Evolutionary conservation across 1,139 yeast genomes (phyloP).

Genomic region (Candida frijolesensis): DNA sequence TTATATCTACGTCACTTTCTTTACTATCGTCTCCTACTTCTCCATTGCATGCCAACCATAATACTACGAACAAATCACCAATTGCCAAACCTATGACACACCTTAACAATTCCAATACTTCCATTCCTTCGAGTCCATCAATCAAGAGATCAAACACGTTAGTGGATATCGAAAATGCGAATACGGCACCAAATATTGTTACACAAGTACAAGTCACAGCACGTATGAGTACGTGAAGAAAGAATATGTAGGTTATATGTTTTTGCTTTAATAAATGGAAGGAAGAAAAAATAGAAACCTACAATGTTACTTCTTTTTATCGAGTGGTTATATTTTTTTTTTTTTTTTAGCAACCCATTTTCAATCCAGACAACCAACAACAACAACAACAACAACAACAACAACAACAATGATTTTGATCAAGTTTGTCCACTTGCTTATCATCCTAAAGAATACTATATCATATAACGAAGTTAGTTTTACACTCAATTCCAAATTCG

Average conservation of each 20-base stretch:
- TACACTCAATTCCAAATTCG: conserved; percentile 14
- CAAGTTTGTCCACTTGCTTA: background rate
- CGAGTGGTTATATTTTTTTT: background rate
- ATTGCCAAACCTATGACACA: conserved; percentile 11
- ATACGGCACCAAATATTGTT: conserved; percentile 42
- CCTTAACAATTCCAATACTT: conserved; percentile 12
- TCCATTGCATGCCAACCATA: conserved; percentile 33
- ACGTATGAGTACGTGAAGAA: conserved; percentile 36
- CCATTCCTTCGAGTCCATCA: conserved; percentile 14
- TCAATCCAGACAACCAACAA: background rate
- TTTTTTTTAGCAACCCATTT: background rate
- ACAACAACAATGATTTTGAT: background rate
- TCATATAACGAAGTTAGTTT: conserved; percentile 10
- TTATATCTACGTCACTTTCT: conserved; percentile 22
- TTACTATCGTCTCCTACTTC: conserved; percentile 18
- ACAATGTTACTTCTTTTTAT: background rate
- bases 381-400: too few species aligned
- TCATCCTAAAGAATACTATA: background rate
- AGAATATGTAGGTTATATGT: too few species aligned
- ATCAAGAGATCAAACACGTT: conserved; percentile 28
- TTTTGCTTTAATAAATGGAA: background rate
- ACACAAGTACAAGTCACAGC: conserved; percentile 52
- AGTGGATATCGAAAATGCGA: conserved; percentile 29
- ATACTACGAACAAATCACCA: conserved; percentile 28
- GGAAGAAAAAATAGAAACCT: background rate